Evolutionary conservation across 306 rosid genomes (phyloP).

Genomic region (Medicago truncatula): MtrunA17r5.0-ANR NC_053043.1:5306501-5307000

Average conservation of each 20-base stretch:
- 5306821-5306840: slow-evolving; percentile 95
- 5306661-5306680: slow-evolving; percentile 47
- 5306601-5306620: slow-evolving; percentile 52
- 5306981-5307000: slow-evolving; percentile 24
- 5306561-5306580: slow-evolving; percentile 51
- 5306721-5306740: slow-evolving; percentile 92
- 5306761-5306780: slow-evolving; percentile 82
- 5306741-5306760: slow-evolving; percentile 99
- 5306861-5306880: not conserved
- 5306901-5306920: not conserved
- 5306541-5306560: slow-evolving; percentile 75
- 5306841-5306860: slow-evolving; percentile 31
- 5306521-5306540: slow-evolving; percentile 73
- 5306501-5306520: slow-evolving; percentile 48
- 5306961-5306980: not conserved
- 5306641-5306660: slow-evolving; percentile 53
- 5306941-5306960: too few species aligned
- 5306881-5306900: slow-evolving; percentile 14
- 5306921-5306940: too few species aligned
- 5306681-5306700: slow-evolving; percentile 63
- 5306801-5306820: slow-evolving; percentile 99
- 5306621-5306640: slow-evolving; percentile 51
- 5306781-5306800: slow-evolving; percentile 91
- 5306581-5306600: slow-evolving; percentile 50
- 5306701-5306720: slow-evolving; percentile 73